Evolutionary conservation across 2,329 filamentous ascomycete genomes (phyloP).

Genomic region (Cladosporium sp.): DNA sequence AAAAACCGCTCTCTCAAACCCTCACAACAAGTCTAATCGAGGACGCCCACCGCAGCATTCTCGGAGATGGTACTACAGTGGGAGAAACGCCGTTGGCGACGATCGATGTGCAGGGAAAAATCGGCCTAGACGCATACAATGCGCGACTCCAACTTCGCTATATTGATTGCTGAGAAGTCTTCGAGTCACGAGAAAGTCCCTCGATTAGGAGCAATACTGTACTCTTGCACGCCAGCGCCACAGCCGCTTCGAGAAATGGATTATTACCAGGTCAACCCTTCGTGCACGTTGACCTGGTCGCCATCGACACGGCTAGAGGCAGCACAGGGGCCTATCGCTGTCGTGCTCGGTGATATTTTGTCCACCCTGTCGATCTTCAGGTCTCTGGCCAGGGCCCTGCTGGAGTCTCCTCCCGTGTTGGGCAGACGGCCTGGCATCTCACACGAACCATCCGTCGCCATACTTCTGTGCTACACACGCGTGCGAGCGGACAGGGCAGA

Average conservation of each 20-base stretch:
- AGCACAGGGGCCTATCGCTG: not conserved
- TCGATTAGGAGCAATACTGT: not conserved
- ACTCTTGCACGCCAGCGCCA: not conserved
- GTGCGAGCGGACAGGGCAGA: not conserved
- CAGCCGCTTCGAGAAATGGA: not conserved
- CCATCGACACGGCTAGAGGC: not conserved
- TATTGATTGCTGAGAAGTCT: not conserved
- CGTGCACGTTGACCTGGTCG: not conserved
- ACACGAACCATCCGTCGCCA: not conserved
- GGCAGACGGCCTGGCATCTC: not conserved
- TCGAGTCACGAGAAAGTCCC: not conserved
- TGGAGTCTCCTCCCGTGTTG: not conserved
- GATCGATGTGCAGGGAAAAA: not conserved
- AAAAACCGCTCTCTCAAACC: not conserved
- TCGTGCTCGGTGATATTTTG: not conserved
- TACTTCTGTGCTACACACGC: constrained; percentile 1
- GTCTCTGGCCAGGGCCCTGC: not conserved
- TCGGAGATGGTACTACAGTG: not conserved
- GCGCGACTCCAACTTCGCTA: not conserved
- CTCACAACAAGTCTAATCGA: not conserved
- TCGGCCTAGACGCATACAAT: not conserved
- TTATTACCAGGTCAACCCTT: not conserved
- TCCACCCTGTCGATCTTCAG: constrained; percentile 1
- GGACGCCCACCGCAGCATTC: not conserved
- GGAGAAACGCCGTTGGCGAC: not conserved